A percentile compares a stretch with the other conserved stretches of the same genome.
Conservation (phyloP, 2,329 filamentous ascomycete genomes). For the Zymoseptoria tritici region DNA sequence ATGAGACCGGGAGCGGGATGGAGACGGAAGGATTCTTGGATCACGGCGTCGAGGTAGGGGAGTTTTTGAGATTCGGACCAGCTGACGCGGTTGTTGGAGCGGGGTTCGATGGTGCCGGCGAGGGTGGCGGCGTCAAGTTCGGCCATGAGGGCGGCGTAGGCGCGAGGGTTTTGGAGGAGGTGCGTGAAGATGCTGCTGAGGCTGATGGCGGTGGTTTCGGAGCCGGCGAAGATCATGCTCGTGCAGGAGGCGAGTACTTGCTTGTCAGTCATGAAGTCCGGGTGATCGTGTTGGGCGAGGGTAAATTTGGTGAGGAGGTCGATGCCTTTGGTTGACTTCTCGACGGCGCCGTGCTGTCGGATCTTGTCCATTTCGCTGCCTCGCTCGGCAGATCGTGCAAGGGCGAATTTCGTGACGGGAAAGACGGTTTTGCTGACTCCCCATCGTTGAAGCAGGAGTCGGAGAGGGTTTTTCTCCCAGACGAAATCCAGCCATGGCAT, state of each 20-base stretch:
- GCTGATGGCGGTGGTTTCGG: slow-evolving; percentile 72
- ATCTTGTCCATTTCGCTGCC: slow-evolving; percentile 47
- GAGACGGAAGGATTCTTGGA: slow-evolving; percentile 71
- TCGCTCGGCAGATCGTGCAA: slow-evolving; percentile 59
- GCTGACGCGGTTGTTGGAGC: slow-evolving; percentile 52
- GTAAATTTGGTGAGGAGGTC: slow-evolving; percentile 68
- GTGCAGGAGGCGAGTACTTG: slow-evolving; percentile 64
- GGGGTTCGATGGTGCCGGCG: slow-evolving; percentile 40
- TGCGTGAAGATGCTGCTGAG: slow-evolving; percentile 67
- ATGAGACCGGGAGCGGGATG: slow-evolving; percentile 68
- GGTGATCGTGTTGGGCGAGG: slow-evolving; percentile 58
- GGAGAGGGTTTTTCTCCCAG: slow-evolving; percentile 65
- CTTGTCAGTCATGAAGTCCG: slow-evolving; percentile 63
- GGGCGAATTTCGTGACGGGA: slow-evolving; percentile 65
- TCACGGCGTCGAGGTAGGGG: slow-evolving; percentile 67
- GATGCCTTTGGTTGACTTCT: slow-evolving; percentile 35
- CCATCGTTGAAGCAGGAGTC: slow-evolving; percentile 57
- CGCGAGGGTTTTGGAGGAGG: slow-evolving; percentile 55
- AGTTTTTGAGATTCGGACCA: slow-evolving; percentile 64
- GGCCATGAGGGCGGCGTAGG: slow-evolving; percentile 48
- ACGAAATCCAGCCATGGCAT: slow-evolving; percentile 64
- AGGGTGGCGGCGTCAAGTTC: slow-evolving; percentile 57
- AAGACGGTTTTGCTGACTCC: slow-evolving; percentile 63
- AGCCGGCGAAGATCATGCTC: slow-evolving; percentile 60
- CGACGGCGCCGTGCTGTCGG: slow-evolving; percentile 33